Evolutionary conservation across 805 yeast genomes (phyloP), one percentile per base, ranked within the genome.

Genomic region (Suhomyces pyralidae): DNA sequence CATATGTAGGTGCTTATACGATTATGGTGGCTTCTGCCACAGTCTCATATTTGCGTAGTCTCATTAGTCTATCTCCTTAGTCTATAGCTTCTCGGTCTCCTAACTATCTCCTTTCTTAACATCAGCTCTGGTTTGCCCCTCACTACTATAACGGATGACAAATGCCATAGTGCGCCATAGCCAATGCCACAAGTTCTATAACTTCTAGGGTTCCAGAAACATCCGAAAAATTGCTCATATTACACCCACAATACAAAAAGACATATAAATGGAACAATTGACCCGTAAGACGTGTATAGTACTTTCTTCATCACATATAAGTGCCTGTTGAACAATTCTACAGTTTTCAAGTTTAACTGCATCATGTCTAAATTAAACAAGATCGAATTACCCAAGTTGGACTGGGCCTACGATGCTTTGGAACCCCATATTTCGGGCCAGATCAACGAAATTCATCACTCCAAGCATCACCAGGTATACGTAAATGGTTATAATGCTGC

Each of bases 401-500:
- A 77, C 60, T 78, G 76, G 74, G 73, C 69, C 55, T 78, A 69
- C 51, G 71, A 68, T 56, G 81, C 80, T 19, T 69, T 78, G 47
- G 81, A 78, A 62, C 82, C 82, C 15, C 70, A 70, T 60, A 78
- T 78, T 55, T 69, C 76, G 10, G 74, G 74, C 44, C 64, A 76
- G 58, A 78, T 78, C 56, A 78, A 76, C 60, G 80, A 76, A 59
- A 56, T 78, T 34, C 82, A 78, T 63, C 69, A 78, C 65, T 65
- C 78, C 50, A 78, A 78, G 60, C 82, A 78, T 61, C 82, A 78
- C 62, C 81, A 77, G 60, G 72, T 80, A 7, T 78, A 78, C 54
- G 81, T 77, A 42, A 74, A 67, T 50, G 79, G 80, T 36, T 73
- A 73, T 64, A 78, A 78, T 60, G 65, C 69, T 28, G 78, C 81